Conservation (phyloP, 202 grass and related monocot genomes). For the Cymbopogon flexuosus region DNA sequence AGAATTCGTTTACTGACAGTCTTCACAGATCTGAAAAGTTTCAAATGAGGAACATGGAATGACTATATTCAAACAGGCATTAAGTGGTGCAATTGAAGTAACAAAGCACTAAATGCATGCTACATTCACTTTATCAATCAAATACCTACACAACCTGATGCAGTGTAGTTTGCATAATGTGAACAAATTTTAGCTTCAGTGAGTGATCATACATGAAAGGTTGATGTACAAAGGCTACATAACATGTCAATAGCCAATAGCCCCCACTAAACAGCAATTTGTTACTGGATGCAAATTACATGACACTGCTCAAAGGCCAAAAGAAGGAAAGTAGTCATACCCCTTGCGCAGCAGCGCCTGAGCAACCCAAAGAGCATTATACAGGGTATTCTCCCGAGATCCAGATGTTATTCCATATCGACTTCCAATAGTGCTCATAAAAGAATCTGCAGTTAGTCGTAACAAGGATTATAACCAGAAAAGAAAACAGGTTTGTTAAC, state of each 20-base stretch:
- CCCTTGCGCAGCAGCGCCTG: conserved; percentile 86
- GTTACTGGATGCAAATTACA: not conserved
- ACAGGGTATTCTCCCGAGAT: conserved; percentile 82
- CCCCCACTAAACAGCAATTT: not conserved
- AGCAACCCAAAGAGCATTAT: conserved; percentile 94
- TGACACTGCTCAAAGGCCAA: not conserved
- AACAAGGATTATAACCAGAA: conserved; percentile 29
- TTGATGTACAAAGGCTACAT: not conserved
- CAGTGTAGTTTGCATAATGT: not conserved
- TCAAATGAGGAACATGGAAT: conserved; percentile 15
- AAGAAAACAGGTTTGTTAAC: conserved; percentile 24
- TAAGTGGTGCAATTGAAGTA: not conserved
- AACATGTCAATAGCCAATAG: not conserved
- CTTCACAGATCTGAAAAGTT: conserved; percentile 63
- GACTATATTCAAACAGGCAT: not conserved
- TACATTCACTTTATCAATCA: not conserved
- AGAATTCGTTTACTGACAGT: conserved; percentile 72
- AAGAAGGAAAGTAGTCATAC: conserved; percentile 28
- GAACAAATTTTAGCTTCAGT: conserved; percentile 3
- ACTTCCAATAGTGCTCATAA: conserved; percentile 77
- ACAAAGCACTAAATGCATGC: not conserved
- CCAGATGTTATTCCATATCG: conserved; percentile 72
- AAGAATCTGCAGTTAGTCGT: conserved; percentile 48
- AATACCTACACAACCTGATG: conserved; percentile 9
- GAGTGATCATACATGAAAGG: not conserved